Evolutionary conservation across 768 basidiomycete genomes (phyloP).

Genomic region (Hericium coralloides): DNA sequence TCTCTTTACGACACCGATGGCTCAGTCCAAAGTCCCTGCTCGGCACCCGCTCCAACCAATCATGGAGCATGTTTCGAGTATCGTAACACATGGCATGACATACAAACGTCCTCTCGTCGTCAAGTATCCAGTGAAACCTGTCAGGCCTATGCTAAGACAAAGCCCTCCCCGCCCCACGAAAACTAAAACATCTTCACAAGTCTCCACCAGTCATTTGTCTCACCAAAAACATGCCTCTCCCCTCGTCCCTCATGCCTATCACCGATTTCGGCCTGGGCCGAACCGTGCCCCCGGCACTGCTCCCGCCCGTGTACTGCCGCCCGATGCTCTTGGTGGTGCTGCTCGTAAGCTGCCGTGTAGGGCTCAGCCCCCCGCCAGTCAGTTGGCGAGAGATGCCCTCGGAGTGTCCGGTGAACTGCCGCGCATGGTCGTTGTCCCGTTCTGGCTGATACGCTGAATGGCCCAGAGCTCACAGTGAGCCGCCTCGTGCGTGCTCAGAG

Average conservation of each 20-base stretch:
- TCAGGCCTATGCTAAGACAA: too few species aligned
- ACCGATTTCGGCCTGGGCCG: conserved; percentile 70
- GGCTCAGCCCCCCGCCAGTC: conserved; percentile 59
- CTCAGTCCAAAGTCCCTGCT: too few species aligned
- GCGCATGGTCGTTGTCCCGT: conserved; percentile 64
- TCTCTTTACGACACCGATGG: too few species aligned
- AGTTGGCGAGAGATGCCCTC: conserved; percentile 42
- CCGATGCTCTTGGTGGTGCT: conserved; percentile 68
- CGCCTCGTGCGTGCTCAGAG: conserved; percentile 31
- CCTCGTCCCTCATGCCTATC: conserved; percentile 68
- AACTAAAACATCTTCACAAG: not conserved
- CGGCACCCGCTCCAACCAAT: too few species aligned
- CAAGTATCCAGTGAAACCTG: too few species aligned
- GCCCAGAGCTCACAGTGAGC: conserved; percentile 24
- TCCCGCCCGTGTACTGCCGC: conserved; percentile 26
- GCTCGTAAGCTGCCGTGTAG: conserved; percentile 50
- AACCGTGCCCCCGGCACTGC: conserved; percentile 18
- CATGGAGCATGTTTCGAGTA: too few species aligned
- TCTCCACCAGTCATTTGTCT: conserved; percentile 62
- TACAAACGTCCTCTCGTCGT: too few species aligned
- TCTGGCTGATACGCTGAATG: conserved; percentile 35
- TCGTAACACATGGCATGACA: too few species aligned
- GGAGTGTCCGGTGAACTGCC: conserved; percentile 64
- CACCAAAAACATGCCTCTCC: conserved; percentile 67
- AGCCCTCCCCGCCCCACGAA: not conserved